These are phyloP conservation scores for Smallanthus sonchifolius DNA, from an alignment of 129 eudicot species.

Conservation along the genomic window DNA sequence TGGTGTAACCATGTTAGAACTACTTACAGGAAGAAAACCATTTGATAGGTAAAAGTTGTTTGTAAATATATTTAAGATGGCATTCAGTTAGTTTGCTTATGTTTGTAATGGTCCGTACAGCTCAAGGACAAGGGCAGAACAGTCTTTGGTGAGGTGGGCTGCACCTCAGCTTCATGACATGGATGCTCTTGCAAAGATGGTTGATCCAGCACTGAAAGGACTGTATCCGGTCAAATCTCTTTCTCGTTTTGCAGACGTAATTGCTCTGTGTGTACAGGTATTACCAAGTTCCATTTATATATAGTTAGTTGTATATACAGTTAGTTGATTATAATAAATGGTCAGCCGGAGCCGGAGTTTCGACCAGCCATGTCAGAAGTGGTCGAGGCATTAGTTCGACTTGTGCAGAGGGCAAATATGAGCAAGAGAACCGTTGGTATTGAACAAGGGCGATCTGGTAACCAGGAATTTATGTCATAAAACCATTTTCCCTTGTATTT, in stretches of 20 bases:
- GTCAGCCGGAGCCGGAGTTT: slow-evolving; percentile 62
- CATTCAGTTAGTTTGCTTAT: background rate
- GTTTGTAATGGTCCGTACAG: slow-evolving; percentile 22
- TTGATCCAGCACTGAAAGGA: slow-evolving; percentile 72
- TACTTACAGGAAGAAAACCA: slow-evolving; percentile 68
- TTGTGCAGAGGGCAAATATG: slow-evolving; percentile 52
- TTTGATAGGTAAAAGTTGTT: slow-evolving; percentile 45
- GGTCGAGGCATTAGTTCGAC: slow-evolving; percentile 52
- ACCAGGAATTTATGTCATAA: slow-evolving; percentile 18
- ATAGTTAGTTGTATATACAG: background rate
- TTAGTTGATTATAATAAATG: background rate
- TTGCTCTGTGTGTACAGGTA: slow-evolving; percentile 63
- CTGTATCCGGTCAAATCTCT: slow-evolving; percentile 71
- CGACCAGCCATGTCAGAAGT: slow-evolving; percentile 74
- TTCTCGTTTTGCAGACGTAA: slow-evolving; percentile 73
- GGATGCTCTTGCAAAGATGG: slow-evolving; percentile 74
- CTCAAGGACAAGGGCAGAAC: slow-evolving; percentile 58
- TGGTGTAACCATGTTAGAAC: slow-evolving; percentile 68
- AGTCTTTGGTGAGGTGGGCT: slow-evolving; percentile 68
- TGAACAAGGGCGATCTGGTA: slow-evolving; percentile 48
- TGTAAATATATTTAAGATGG: background rate
- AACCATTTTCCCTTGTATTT: background rate
- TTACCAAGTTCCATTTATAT: background rate
- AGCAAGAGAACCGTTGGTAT: slow-evolving; percentile 63
- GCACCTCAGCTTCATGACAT: slow-evolving; percentile 81